phyloP scores from a whole-genome alignment of 2,329 filamentous ascomycete species.

The Botrytis fragariae region DNA sequence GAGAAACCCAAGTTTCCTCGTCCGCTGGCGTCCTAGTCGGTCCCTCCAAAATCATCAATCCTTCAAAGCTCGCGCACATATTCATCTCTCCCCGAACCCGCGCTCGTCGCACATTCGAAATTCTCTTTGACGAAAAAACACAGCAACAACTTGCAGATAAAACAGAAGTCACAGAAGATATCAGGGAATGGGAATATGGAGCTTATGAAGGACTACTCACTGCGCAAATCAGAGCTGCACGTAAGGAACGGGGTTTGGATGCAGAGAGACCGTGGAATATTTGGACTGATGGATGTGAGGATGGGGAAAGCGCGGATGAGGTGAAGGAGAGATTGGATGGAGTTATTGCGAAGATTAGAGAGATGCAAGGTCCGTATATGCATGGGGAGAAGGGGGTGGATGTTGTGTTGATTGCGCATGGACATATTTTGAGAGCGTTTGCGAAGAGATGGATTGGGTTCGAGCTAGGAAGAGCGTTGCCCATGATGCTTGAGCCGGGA shows the following conservation, averaged over 20 bases:
- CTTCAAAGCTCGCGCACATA: slow-evolving; percentile 44
- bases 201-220: slow-evolving; percentile 48
- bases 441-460: slow-evolving; percentile 54
- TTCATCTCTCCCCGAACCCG: slow-evolving; percentile 48
- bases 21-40: slow-evolving; percentile 47
- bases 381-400: slow-evolving; percentile 44
- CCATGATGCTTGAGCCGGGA: slow-evolving; percentile 42
- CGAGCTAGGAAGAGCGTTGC: slow-evolving; percentile 37
- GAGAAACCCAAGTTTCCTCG: slow-evolving; percentile 44
- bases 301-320: slow-evolving; percentile 48
- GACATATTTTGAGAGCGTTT: slow-evolving; percentile 54
- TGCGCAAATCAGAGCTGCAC: slow-evolving; percentile 43
- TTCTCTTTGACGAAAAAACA: slow-evolving; percentile 42
- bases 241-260: slow-evolving; percentile 44
- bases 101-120: slow-evolving; percentile 46
- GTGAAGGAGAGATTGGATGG: slow-evolving; percentile 48
- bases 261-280: slow-evolving; percentile 49
- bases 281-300: slow-evolving; percentile 52
- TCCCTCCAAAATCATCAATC: slow-evolving; percentile 48
- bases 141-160: slow-evolving; percentile 29
- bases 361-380: slow-evolving; percentile 48
- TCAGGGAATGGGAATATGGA: slow-evolving; percentile 53
- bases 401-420: slow-evolving; percentile 48
- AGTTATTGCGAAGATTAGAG: slow-evolving; percentile 49
- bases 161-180: slow-evolving; percentile 43